Base-by-base conservation (phyloP, 139 green algal genomes). In the Pycnococcus provasolii region DNA sequence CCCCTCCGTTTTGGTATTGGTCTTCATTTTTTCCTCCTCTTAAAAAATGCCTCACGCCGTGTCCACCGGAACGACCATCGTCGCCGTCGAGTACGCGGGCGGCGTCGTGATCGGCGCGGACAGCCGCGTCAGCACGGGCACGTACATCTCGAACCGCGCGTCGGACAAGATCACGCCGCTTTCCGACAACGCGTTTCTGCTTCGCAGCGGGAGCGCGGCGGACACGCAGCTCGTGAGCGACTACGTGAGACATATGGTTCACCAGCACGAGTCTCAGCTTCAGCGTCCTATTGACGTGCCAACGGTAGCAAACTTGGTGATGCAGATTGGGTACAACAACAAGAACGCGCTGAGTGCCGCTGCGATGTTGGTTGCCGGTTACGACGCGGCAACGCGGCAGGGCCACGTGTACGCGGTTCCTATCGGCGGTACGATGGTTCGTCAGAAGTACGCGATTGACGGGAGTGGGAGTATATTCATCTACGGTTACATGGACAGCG, bases 91-190 rank as follows among this genome's bases (percentile, higher is more conserved):
- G 6, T 97, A 80, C 62, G 80, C 90, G 51, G 92, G 86, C 9
- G 91, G 91, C 9, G 92, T 97, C 6, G 84, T 97, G 1, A 65
- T 97, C 15, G 92, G 92, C 1, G 86, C 86, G 2, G 91, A 97
- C 72, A 88, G 86, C 0, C 73, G 91, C 1, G 88, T 89, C 1
- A 88, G 79, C 46, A 95, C 88, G 8, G 91, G 74, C 68, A 78
- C 46, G 51, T 97, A 97, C 66, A 78, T 98, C 3, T 87, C 79
- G 9, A 98, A 98, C 74, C 78, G 92, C 42, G 89, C 84, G 0
- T 95, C 88, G 42, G 88, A 98, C 83, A 98, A 98, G 77, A 88
- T 98, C 51, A 91, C 85, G 3, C 80, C 84, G 9, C 72, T 97
- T 0, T 73, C 79, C 11, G 91, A 96, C 60, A 85, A 80, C 50